A percentile compares a stretch with the other conserved stretches of the same genome.
These are phyloP conservation scores for Phtheirospermum japonicum DNA, from an alignment of 257 asterid genomes.

Conservation along the genomic window DNA sequence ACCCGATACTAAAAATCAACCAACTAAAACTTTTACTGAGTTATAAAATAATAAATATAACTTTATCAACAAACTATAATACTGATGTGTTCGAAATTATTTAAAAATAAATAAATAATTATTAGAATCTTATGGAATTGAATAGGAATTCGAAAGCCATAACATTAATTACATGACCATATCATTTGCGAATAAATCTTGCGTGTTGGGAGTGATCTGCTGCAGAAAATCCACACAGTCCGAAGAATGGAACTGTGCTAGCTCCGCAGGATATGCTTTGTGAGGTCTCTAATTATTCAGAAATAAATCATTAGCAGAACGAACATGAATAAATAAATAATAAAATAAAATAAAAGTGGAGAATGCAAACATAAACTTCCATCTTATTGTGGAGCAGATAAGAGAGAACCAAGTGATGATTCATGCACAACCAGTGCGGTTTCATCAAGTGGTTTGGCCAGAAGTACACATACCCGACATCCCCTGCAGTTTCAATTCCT, in stretches of 20 bases:
- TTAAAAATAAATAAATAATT: no score
- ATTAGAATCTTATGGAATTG: background rate
- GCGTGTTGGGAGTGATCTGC: slow-evolving; percentile 77
- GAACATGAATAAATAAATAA: background rate
- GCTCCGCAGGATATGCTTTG: slow-evolving; percentile 93
- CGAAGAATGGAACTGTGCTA: slow-evolving; percentile 96
- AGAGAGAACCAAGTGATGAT: slow-evolving; percentile 92
- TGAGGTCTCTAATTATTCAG: slow-evolving; percentile 82
- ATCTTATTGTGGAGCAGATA: slow-evolving; percentile 90
- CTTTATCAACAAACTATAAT: background rate
- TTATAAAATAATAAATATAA: background rate
- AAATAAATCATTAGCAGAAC: slow-evolving; percentile 9
- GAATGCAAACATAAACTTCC: slow-evolving; percentile 88
- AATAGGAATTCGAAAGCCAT: background rate
- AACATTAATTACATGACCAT: slow-evolving; percentile 56
- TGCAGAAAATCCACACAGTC: slow-evolving; percentile 94
- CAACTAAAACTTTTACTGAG: background rate
- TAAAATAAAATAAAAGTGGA: background rate
- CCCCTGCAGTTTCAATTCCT: slow-evolving; percentile 58
- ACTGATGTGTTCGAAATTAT: background rate
- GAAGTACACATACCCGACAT: slow-evolving; percentile 90
- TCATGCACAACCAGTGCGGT: slow-evolving; percentile 98
- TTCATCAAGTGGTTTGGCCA: slow-evolving; percentile 99
- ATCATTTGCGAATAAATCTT: slow-evolving; percentile 52
- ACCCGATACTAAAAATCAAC: background rate